These are phyloP conservation scores for Exophiala phaeomuriformis DNA, from an alignment of 2,329 filamentous ascomycete genomes.

Conservation along the genomic window DNA sequence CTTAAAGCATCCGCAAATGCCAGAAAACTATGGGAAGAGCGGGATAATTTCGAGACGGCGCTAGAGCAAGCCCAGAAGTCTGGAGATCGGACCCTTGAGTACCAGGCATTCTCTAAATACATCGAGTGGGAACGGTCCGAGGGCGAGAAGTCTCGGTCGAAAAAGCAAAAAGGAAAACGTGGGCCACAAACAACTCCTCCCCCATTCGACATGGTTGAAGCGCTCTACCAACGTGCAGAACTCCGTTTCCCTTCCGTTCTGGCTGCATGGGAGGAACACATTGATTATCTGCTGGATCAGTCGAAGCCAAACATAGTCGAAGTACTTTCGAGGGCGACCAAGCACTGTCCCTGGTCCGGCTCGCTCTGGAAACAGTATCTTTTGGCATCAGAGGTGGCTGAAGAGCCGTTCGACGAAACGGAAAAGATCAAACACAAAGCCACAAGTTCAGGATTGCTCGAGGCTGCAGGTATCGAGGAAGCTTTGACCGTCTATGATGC, in stretches of 20 bases:
- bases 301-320: constrained; percentile 52
- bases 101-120: constrained; percentile 57
- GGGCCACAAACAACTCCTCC: constrained; percentile 29
- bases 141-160: constrained; percentile 38
- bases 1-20: constrained; percentile 45
- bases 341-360: constrained; percentile 90
- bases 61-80: constrained; percentile 46
- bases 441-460: constrained; percentile 75
- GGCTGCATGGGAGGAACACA: constrained; percentile 73
- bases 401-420: constrained; percentile 68
- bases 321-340: constrained; percentile 71
- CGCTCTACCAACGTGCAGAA: constrained; percentile 72
- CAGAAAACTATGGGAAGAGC: constrained; percentile 48
- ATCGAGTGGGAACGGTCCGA: constrained; percentile 72
- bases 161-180: constrained; percentile 40
- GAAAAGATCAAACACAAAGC: constrained; percentile 88
- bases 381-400: constrained; percentile 71
- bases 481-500: constrained; percentile 85
- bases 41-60: constrained; percentile 49
- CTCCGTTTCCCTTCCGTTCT: constrained; percentile 66
- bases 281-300: constrained; percentile 60
- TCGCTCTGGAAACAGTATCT: constrained; percentile 86
- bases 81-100: constrained; percentile 48
- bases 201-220: constrained; percentile 49
- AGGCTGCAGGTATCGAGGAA: constrained; percentile 77